Base-by-base conservation (phyloP, 2,329 filamentous ascomycete genomes). In the Beauveria scarabaeidicola region DNA sequence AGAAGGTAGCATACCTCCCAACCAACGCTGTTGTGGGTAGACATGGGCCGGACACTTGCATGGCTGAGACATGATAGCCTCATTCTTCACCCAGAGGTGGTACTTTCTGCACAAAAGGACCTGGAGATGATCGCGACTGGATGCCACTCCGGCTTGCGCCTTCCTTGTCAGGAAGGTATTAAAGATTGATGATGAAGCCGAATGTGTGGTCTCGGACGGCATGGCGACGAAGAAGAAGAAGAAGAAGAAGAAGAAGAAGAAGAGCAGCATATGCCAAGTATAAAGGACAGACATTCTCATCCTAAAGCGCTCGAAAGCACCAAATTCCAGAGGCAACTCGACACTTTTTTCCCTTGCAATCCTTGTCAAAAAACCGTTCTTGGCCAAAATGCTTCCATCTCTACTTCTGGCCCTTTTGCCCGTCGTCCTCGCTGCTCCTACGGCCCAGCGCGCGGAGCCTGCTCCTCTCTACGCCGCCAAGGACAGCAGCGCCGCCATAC, bases 391-490 rank as follows among this genome's bases (percentile, higher is more conserved):
- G 66, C 66, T 62, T 59, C 62, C 65, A 51, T 64, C 63, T 53
- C 21, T 66, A 36, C 65, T 68, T 38, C 59, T 68, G 32, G 52
- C 65, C 48, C 50, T 68, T 56, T 59, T 69, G 38, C 67, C 67
- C 25, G 52, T 62, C 41, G 63, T 64, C 25, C 61, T 68, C 51
- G 66, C 60, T 41, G 65, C 61, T n/a, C 64, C 66, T 15, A 58
- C 61, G 32, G 29, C n/a, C 27, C 63, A 65, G 59, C 69, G 69
- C 43, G 62, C 63, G 27, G 62, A 61, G 48, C 68, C 65, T 9
- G 69, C 69, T 36, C 68, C 69, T 48, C 62, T 71, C 23, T 47
- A 67, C 52, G 58, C 52, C 19, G 65, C 67, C 15, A 52, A 50
- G 2, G 61, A 60, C 17, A 27, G 53, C n/a, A 47, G 41, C 48